phyloP scores from a whole-genome alignment of 495 filamentous ascomycete species.

The Sordaria brevicollis region DNA sequence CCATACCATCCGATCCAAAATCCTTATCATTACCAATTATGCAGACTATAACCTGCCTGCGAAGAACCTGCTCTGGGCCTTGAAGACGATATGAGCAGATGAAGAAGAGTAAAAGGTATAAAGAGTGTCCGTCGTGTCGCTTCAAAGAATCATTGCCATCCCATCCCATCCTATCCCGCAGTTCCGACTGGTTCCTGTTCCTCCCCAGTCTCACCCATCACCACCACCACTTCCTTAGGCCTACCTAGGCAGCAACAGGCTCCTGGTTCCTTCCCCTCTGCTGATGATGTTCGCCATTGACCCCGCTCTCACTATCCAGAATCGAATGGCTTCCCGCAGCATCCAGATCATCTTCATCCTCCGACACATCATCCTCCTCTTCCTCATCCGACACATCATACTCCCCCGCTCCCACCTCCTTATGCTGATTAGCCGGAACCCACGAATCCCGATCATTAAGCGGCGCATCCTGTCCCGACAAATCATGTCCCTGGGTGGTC shows the following conservation, averaged over 20 bases:
- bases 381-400: conserved; percentile 55
- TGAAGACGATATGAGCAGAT: too few relatives aligned
- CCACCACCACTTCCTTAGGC: too few relatives aligned
- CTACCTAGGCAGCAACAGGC: conserved; percentile 17
- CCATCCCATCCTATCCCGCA: neutral
- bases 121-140: neutral
- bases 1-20: neutral
- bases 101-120: neutral
- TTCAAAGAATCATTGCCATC: neutral
- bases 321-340: conserved; percentile 29
- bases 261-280: conserved; percentile 34
- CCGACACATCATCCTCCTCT: conserved; percentile 40
- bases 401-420: conserved; percentile 36
- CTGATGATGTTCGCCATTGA: conserved; percentile 26
- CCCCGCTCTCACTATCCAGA: conserved; percentile 29
- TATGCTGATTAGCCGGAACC: conserved; percentile 75
- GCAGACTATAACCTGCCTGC: neutral
- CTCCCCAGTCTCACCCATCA: neutral
- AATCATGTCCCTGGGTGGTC: conserved; percentile 53
- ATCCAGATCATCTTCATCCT: conserved; percentile 43
- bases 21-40: neutral
- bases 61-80: neutral
- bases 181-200: neutral
- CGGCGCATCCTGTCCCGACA: conserved; percentile 75
- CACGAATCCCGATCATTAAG: conserved; percentile 81